Evolutionary conservation across 2,329 filamentous ascomycete genomes (phyloP), one percentile per base, ranked within the genome.

Genomic region (Neophaeococcomyces mojaviensis): DNA sequence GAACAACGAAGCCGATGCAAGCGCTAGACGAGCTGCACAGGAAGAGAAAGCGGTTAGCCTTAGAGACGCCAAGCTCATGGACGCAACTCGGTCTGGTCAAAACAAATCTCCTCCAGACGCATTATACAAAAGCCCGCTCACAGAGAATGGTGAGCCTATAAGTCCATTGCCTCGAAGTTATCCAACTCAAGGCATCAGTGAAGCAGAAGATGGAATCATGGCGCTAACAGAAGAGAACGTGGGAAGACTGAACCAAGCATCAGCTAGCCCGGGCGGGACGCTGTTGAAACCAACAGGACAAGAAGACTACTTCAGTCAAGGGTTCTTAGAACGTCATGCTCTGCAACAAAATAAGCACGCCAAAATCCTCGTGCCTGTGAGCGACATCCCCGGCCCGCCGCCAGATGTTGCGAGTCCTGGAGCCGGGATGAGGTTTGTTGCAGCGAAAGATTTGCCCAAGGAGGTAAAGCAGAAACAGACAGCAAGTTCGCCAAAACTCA

Each of bases 31-130:
- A n/a, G 68, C 71, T 39, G 61, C 69, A 13, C 70, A 72, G 6
- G 74, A 78, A 58, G 76, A 79, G 53, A 73, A 74, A 58, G 76
- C 76, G 2, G 71, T 70, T 20, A 61, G 65, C 39, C 59, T 78
- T 3, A 65, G 76, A 13, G 73, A 79, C 54, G 71, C 77, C 48
- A 77, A 77, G 54, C 59, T 79, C 15, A 64, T 79, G 13, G 68
- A 67, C n/a, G 64, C 68, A 16, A 70, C 66, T 28, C 67, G 68
- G 13, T 24, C 37, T 20, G 46, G 33, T 18, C 48, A 26, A 32
- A 36, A n/a, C 7, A 15, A 18, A 24, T 19, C 30, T 45, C 35
- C 13, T 12, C n/a, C 18, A 18, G 24, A 34, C 3, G 12, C 10
- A 15, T 20, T 9, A 18, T 9, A 26, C 7, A 15, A 37, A 2